These are phyloP conservation scores for Colletotrichum sp. DNA, from an alignment of 2,329 filamentous ascomycete genomes.

Conservation along the genomic window DNA sequence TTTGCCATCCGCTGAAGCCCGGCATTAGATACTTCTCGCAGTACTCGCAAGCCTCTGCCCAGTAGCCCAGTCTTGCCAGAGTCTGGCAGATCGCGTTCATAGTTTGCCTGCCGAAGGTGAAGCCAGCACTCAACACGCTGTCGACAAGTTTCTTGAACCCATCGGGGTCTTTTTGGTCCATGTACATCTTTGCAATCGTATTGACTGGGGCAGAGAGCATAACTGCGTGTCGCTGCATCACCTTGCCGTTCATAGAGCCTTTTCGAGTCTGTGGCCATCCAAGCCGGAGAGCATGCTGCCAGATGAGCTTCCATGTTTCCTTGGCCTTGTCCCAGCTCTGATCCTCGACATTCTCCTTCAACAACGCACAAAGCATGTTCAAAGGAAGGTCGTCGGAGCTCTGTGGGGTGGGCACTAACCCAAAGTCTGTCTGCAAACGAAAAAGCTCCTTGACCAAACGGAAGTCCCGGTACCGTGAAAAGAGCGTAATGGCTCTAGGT, in stretches of 20 bases:
- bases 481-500: conserved; percentile 32
- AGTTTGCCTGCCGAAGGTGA: conserved; percentile 74
- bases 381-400: conserved; percentile 49
- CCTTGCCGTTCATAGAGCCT: neutral
- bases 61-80: conserved; percentile 65
- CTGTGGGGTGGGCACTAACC: conserved; percentile 38
- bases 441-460: conserved; percentile 64
- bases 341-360: conserved; percentile 68
- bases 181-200: conserved; percentile 52
- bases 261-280: conserved; percentile 37
- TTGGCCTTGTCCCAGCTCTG: conserved; percentile 65
- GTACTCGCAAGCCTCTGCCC: conserved; percentile 71
- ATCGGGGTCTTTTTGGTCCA: conserved; percentile 43
- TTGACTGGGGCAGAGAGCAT: conserved; percentile 55
- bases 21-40: conserved; percentile 83
- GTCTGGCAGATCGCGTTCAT: conserved; percentile 81
- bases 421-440: conserved; percentile 49
- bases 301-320: conserved; percentile 69
- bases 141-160: conserved; percentile 57
- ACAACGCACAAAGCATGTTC: conserved; percentile 66
- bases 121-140: conserved; percentile 69
- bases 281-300: conserved; percentile 54
- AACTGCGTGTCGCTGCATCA: conserved; percentile 57
- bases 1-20: conserved; percentile 77
- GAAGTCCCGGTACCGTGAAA: conserved; percentile 45